Base-by-base conservation (phyloP, 148 eudicot genomes). In the Chenopodium berlandieri region DNA sequence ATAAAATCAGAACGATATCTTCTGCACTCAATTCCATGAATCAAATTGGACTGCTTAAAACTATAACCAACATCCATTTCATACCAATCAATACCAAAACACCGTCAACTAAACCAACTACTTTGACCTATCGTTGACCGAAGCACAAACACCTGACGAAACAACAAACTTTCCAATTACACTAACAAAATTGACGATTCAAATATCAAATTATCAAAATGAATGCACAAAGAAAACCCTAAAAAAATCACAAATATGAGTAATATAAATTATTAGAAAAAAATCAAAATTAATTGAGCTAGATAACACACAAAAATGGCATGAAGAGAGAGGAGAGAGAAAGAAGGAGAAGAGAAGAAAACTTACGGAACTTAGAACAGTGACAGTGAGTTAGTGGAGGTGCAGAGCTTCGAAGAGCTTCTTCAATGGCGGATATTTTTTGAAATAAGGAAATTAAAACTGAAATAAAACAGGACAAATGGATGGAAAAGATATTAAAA, bases 31-130 rank as follows among this genome's bases (percentile, higher is more conserved):
- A 81, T 72, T 73, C 90, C 90, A 80, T 78, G 71, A 47, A 86
- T 71, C 76, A 88, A 78, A 86, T 75, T 86, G 19, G 93, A 87
- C 80, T 85, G 94, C 82, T 81, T 86, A 62, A 94, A 85, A 88
- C 91, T 82, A 88, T 86, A 90, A 20, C 89, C 85, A 66, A 85
- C 72, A 16, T 94, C 95, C 98, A 94, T 84, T 75, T 70, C 77
- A 80, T 74, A 73, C 58, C 75, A 75, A 82, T 52, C 44, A 56
- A 56, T 56, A 14, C 76, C 54, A 75, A 44, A 69, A 56, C 20
- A 13, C 81, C 64, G 30, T 23, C 63, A 81, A 78, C 25, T 32
- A 75, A 54, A 27, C 20, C 58, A 65, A 4, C 44, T 27, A 0
- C 65, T 75, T 78, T 52, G 66, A 82, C 75, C 81, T 78, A 82